A percentile compares a stretch with the other conserved stretches of the same genome.
Evolutionary conservation across 305 asterid species (phyloP).

Genomic region (Solanum hybrid): DNA sequence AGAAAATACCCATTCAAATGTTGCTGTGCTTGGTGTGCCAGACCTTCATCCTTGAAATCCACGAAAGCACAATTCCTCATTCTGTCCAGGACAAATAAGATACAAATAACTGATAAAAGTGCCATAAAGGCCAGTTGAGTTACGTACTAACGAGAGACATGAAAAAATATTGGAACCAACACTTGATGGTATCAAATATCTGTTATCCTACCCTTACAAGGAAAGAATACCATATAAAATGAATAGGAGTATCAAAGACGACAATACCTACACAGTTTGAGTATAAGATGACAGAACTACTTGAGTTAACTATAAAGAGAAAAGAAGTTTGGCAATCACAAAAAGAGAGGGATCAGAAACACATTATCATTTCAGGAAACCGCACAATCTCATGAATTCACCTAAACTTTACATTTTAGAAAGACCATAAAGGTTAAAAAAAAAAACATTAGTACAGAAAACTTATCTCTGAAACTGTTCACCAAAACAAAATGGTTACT

Average conservation of each 20-base stretch:
- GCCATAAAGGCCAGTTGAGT: neutral
- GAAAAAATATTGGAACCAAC: neutral
- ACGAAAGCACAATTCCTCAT: slow-evolving; percentile 71
- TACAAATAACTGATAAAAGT: neutral
- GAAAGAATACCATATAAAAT: neutral
- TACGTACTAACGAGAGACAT: neutral
- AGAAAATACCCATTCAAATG: slow-evolving; percentile 64
- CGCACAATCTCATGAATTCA: neutral
- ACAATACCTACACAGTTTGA: neutral
- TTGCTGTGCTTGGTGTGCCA: slow-evolving; percentile 71
- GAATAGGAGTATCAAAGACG: neutral
- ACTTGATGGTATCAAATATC: neutral
- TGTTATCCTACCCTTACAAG: neutral
- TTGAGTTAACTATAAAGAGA: neutral
- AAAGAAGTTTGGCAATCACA: neutral
- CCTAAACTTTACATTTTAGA: neutral
- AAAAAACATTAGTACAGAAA: neutral
- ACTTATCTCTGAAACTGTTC: neutral
- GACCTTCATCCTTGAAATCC: slow-evolving; percentile 57
- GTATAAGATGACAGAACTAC: neutral
- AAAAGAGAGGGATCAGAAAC: neutral
- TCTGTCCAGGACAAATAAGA: slow-evolving; percentile 18
- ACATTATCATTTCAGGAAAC: neutral
- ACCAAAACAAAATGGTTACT: neutral
- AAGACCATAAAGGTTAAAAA: neutral